These are phyloP conservation scores for Paraphaeosphaeria minitans DNA, from an alignment of 2,329 filamentous ascomycete genomes.

Conservation along the genomic window DNA sequence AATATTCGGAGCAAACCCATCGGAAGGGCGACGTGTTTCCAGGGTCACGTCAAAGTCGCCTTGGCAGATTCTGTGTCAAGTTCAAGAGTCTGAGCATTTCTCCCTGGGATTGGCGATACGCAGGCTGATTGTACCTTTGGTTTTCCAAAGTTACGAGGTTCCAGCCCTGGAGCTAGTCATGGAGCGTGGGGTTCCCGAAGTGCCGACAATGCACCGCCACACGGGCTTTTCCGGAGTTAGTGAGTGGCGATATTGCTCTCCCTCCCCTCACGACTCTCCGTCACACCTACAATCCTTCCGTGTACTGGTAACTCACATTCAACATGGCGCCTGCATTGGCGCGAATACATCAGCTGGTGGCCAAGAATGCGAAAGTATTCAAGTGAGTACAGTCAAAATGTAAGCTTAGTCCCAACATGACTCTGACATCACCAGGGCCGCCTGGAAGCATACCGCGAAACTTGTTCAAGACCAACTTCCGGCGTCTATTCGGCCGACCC, in stretches of 20 bases:
- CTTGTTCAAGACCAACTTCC: constrained; percentile 53
- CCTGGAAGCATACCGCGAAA: constrained; percentile 54
- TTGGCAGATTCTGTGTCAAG: too few relatives aligned
- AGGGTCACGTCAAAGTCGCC: too few relatives aligned
- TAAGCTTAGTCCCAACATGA: background rate
- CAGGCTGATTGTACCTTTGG: too few relatives aligned
- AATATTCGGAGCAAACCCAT: too few relatives aligned
- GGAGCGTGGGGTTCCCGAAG: background rate
- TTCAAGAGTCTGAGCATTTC: too few relatives aligned
- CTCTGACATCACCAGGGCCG: constrained; percentile 47
- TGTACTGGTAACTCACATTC: constrained; percentile 17
- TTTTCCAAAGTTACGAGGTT: too few relatives aligned
- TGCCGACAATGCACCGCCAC: constrained; percentile 22
- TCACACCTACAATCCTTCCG: constrained; percentile 5
- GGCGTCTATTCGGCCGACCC: constrained; percentile 49
- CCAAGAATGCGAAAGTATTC: constrained; percentile 49
- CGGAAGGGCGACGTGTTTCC: too few relatives aligned
- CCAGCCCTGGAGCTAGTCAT: too few relatives aligned
- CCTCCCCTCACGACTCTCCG: constrained; percentile 1
- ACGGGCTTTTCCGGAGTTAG: constrained; percentile 22
- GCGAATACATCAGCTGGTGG: constrained; percentile 48
- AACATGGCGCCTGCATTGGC: constrained; percentile 48
- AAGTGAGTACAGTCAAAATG: constrained; percentile 34
- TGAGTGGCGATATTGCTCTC: constrained; percentile 14
- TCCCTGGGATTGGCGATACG: too few relatives aligned